These are phyloP conservation scores for Macrophomina tecta DNA, from an alignment of 2,329 filamentous ascomycete species.

Conservation along the genomic window DNA sequence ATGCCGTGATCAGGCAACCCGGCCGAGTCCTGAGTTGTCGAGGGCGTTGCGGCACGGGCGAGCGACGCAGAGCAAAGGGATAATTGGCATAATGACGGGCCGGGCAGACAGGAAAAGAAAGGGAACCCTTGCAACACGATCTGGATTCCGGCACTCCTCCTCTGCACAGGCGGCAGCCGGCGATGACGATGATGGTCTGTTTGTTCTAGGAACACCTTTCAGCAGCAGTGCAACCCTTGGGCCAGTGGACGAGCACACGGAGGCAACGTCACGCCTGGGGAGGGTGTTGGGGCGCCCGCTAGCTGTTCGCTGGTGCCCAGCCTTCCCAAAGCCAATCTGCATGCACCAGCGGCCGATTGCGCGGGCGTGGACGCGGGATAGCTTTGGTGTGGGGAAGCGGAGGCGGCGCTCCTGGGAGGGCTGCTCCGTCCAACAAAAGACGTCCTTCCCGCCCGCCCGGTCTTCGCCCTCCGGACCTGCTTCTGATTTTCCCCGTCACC, in stretches of 20 bases:
- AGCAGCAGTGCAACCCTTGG: constrained; percentile 5
- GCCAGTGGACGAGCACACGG: not conserved
- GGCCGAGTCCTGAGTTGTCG: not conserved
- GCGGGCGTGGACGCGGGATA: not conserved
- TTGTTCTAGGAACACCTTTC: not conserved
- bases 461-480: constrained; percentile 14
- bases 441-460: constrained; percentile 13
- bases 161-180: not conserved
- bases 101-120: too few species aligned
- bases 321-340: not conserved
- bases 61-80: not conserved
- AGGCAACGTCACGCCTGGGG: not conserved
- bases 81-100: not conserved
- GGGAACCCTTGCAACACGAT: too few species aligned
- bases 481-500: not conserved
- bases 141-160: too few species aligned
- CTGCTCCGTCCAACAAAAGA: not conserved
- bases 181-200: not conserved
- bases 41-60: not conserved
- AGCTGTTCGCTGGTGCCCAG: constrained; percentile 4
- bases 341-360: not conserved
- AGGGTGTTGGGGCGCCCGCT: not conserved
- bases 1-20: not conserved
- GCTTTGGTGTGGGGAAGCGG: not conserved
- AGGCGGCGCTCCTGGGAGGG: not conserved